Base-by-base conservation (phyloP, 1,284 basidiomycete genomes). In the Microbotryum violaceum region DNA sequence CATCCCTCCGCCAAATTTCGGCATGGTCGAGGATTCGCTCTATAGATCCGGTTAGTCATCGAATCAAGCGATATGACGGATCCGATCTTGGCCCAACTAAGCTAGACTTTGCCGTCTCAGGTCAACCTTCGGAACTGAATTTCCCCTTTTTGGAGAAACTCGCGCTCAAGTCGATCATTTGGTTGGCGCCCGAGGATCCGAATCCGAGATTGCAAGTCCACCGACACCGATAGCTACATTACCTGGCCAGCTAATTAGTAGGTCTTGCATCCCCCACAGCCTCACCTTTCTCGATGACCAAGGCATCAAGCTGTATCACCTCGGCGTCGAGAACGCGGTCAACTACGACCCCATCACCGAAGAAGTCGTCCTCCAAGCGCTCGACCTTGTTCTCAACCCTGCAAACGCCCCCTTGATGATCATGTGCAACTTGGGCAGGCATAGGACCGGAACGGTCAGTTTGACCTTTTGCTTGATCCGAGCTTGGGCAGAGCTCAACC, bases 181-280 rank as follows among this genome's bases (percentile, higher is more conserved):
- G 79, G 79, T 77, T 81, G 5, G 80, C 79, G 0, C 79, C 80
- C 2, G 79, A 81, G 68, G 78, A 80, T 54, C 79, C 79, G 0
- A 75, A 77, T 10, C 74, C 77, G 3, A 76, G 77, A 49, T 77
- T 81, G 79, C 79, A 56, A 64, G 78, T 70, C 14, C 10, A 20
- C 10, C 21, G 23, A 51, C 21, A n/a, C 8, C 60, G 45, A 20
- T 1, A 33, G 6, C 25, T 29, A 29, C 29, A 29, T 5, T 29
- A 29, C 7, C 18, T 7, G 46, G 46, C 20, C 21, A 47, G 46
- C 46, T 47, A 23, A 47, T 12, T 16, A 23, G 31, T 10, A 31
- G 7, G 1, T 3, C 37, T 42, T 42, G 16, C 37, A 6, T 18
- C n/a, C 29, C 25, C 27, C 21, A 4, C 59, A 71, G 70, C 52